Base-by-base conservation (phyloP, 1,284 basidiomycete genomes). In the Uromyces viciae-fabae region DNA sequence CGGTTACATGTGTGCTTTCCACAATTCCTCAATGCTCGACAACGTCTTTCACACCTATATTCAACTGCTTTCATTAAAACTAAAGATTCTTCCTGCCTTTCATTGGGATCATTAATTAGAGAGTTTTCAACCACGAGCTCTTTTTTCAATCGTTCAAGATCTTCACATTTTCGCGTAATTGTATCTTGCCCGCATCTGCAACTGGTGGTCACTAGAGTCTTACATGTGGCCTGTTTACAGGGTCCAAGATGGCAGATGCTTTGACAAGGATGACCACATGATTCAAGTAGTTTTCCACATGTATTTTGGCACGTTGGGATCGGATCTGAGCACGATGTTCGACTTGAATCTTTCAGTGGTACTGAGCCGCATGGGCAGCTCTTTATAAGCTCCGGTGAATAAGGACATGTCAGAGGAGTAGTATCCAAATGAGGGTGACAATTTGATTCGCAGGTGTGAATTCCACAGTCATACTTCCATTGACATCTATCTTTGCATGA, bases 1-100 rank as follows among this genome's bases (percentile, higher is more conserved):
- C 77, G 77, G 38, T 79, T 52, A 69, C 77, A 79, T 17, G 54
- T 72, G 33, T 79, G 77, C 62, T 72, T 79, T 9, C 77, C 68
- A 62, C 77, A 79, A 60, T 72, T 46, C n/a, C 77, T 58, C 14
- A 79, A 42, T 9, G 72, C 77, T 43, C 68, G 58, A 40, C 77
- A 79, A 43, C 42, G 40, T 25, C 58, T 43, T 62, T 79, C 66
- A 25, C 77, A 79, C n/a, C 49, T 66, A 49, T 71, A 79, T 36
- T 72, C 68, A 17, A 79, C 46, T 28, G 68, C 77, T n/a, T 43
- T 40, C 28, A 28, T n/a, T 38, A 28, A 36, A 25, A 69, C 52
- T n/a, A 40, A 42, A 54, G 56, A 66, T 15, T 15, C n/a, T 36
- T 46, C 46, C 49, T 54, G 15, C 69, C 69, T 42, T 33, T 72